Percentiles rank a stretch among this genome's conserved stretches.
These are phyloP conservation scores for Oryza punctata DNA, from an alignment of 176 grass and related monocot species.

Conservation along the genomic window DNA sequence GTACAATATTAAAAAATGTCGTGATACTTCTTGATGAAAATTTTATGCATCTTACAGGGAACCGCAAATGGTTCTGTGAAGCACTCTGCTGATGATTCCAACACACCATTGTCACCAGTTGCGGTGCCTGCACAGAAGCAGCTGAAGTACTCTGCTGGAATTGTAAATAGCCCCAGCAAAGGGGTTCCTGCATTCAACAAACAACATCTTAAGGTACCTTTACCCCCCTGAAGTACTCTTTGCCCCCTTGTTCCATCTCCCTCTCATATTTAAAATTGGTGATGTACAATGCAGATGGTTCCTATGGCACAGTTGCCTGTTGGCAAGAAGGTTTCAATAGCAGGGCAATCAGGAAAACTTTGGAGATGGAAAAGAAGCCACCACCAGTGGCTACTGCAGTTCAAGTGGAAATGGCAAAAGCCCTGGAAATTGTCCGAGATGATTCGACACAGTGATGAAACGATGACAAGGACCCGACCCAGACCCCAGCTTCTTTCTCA, in stretches of 20 bases:
- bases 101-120: slow-evolving; percentile 71
- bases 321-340: slow-evolving; percentile 69
- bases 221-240: not conserved
- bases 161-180: slow-evolving; percentile 85
- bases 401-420: slow-evolving; percentile 99
- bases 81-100: slow-evolving; percentile 69
- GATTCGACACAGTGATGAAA: slow-evolving; percentile 88
- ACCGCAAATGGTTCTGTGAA: slow-evolving; percentile 70
- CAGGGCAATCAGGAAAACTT: slow-evolving; percentile 84
- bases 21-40: slow-evolving; percentile 12
- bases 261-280: slow-evolving; percentile 1
- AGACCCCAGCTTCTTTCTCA: slow-evolving; percentile 61
- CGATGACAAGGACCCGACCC: slow-evolving; percentile 60
- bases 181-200: slow-evolving; percentile 58
- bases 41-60: slow-evolving; percentile 49
- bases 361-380: slow-evolving; percentile 99
- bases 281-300: slow-evolving; percentile 71
- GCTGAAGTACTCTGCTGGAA: slow-evolving; percentile 92
- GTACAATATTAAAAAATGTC: not conserved
- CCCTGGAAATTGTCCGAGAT: slow-evolving; percentile 94
- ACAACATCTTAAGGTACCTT: slow-evolving; percentile 68
- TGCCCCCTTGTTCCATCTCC: not conserved
- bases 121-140: slow-evolving; percentile 95
- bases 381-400: slow-evolving; percentile 94
- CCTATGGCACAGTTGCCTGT: slow-evolving; percentile 69